These are phyloP conservation scores for Dryadomyces quercus-mongolicae DNA, from an alignment of 2,329 filamentous ascomycete species.

Conservation along the genomic window DNA sequence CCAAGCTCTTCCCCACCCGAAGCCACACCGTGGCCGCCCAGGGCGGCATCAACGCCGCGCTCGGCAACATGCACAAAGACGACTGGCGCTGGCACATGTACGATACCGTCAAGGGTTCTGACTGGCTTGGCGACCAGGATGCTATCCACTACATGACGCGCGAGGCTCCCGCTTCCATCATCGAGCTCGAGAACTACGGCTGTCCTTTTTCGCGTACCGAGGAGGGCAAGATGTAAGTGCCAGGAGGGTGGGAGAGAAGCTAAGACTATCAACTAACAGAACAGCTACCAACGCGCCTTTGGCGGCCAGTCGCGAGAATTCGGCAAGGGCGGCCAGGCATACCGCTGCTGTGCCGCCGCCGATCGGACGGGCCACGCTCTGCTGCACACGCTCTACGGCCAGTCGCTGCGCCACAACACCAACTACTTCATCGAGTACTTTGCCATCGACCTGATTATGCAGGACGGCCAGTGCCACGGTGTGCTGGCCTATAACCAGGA, in stretches of 20 bases:
- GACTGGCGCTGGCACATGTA: conserved; percentile 99
- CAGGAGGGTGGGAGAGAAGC: not conserved
- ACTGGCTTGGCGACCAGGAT: conserved; percentile 96
- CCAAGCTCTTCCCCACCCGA: conserved; percentile 76
- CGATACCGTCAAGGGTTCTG: conserved; percentile 93
- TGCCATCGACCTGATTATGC: conserved; percentile 92
- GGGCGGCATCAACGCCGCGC: conserved; percentile 78
- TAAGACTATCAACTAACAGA: not conserved
- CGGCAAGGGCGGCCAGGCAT: conserved; percentile 95
- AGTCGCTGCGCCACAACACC: conserved; percentile 93
- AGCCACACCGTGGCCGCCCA: conserved; percentile 73
- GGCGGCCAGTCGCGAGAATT: conserved; percentile 93
- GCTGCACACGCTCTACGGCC: conserved; percentile 95
- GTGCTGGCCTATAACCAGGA: conserved; percentile 98
- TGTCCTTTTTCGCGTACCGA: conserved; percentile 95
- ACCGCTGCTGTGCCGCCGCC: conserved; percentile 91
- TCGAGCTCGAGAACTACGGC: conserved; percentile 94
- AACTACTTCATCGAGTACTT: conserved; percentile 99
- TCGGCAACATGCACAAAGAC: conserved; percentile 95
- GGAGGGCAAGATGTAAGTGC: conserved; percentile 78
- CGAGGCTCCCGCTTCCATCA: conserved; percentile 81
- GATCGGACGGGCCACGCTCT: conserved; percentile 96
- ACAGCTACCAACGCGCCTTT: conserved; percentile 90
- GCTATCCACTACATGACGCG: conserved; percentile 98
- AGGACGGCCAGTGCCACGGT: conserved; percentile 92